Evolutionary conservation across 1,284 basidiomycete species (phyloP), one percentile per base, ranked within the genome.

Genomic region (Salmacisia buchloeana): DNA sequence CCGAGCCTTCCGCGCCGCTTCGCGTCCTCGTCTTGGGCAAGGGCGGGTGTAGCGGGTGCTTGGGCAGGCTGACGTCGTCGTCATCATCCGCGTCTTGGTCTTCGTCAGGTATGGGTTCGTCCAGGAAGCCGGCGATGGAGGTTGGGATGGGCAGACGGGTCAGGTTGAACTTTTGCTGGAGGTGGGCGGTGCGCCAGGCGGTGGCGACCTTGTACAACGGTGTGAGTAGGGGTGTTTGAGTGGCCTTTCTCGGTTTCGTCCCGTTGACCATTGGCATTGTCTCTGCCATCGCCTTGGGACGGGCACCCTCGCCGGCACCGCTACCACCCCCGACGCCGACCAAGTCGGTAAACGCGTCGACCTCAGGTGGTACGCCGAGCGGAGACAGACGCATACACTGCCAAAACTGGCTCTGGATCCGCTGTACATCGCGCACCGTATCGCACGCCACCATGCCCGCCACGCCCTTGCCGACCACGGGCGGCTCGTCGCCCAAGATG

Each of bases 401-500:
- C 60, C 60, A 61, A 27, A 31, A 61, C 25, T 35, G 33, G 27
- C 35, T 38, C 36, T 61, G 60, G 29, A 61, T 33, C 23, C 25
- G 29, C 35, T 27, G 27, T n/a, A 61, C 60, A 10, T 61, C 39
- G 21, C 15, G 4, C 21, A 61, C 54, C n/a, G 41, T 49, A 18
- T 61, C 60, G 18, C 54, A 13, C 12, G 60, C 39, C 9, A 49
- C 46, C 18, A 49, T 36, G 33, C 41, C 31, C 21, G 31, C 34
- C 7, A 34, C 35, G 31, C 12, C 31, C 39, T 9, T 21, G 33
- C 58, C 31, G 33, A 38, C 21, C 31, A 38, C 33, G 23, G 23
- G 18, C 15, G 21, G 59, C 6, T 43, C 84, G 70, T 94, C 90
- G 9, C 94, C 93, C 3, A 97, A 85, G n/a, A 99, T 82, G 13